Conservation (phyloP, 768 basidiomycete genomes). For the Thelephora ganbajun region DNA sequence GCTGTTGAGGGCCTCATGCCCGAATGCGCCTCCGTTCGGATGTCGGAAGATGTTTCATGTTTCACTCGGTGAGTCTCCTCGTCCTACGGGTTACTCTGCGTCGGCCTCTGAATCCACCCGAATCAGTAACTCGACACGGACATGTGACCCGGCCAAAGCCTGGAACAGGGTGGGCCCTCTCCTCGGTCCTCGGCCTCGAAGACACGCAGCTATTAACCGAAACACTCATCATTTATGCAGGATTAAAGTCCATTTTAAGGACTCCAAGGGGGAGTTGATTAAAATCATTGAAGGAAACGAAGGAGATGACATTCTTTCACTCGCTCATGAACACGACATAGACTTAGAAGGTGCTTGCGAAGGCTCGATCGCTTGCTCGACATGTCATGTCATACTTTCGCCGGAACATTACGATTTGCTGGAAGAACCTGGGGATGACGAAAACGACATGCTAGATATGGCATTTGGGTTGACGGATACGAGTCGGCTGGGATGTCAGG, state of each 20-base stretch:
- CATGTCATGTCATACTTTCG: conserved; percentile 85
- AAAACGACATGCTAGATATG: conserved; percentile 98
- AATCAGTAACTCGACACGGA: conserved; percentile 28
- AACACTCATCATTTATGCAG: conserved; percentile 24
- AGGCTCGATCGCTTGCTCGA: conserved; percentile 92
- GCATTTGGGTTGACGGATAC: conserved; percentile 96
- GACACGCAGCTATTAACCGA: background rate
- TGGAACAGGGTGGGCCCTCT: conserved; percentile 51
- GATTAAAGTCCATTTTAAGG: conserved; percentile 82
- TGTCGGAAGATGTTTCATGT: too few relatives aligned
- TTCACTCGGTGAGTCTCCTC: too few relatives aligned
- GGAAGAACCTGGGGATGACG: conserved; percentile 89
- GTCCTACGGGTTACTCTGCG: too few relatives aligned
- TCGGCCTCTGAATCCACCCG: too few relatives aligned
- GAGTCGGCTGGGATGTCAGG: conserved; percentile 69
- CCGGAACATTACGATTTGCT: conserved; percentile 74
- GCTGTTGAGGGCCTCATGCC: too few relatives aligned
- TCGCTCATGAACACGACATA: conserved; percentile 92
- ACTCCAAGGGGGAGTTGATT: conserved; percentile 70
- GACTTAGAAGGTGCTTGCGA: conserved; percentile 99
- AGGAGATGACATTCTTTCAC: conserved; percentile 81
- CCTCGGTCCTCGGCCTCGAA: background rate
- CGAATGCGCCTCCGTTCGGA: too few relatives aligned
- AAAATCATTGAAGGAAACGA: conserved; percentile 88
- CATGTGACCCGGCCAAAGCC: conserved; percentile 43